phyloP scores from a whole-genome alignment of 441 rosid genomes.

The Euphorbia celastroides region DNA sequence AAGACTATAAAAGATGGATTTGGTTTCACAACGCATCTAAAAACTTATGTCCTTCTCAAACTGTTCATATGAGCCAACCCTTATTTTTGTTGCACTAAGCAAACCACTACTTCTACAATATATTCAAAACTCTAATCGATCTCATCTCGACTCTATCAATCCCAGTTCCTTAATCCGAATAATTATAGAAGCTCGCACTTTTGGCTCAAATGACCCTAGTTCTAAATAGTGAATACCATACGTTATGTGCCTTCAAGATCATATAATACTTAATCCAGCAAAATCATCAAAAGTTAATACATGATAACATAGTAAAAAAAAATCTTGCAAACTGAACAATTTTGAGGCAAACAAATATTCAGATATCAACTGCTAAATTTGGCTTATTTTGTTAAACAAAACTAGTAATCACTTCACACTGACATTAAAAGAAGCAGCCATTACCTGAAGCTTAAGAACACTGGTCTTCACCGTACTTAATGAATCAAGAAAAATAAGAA shows the following conservation, averaged over 20 bases:
- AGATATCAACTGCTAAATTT: not conserved
- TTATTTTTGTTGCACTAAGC: too few relatives aligned
- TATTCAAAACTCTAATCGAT: not conserved
- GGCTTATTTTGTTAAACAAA: not conserved
- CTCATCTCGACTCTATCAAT: not conserved
- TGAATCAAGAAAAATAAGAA: too few relatives aligned
- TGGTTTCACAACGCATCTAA: too few relatives aligned
- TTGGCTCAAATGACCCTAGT: not conserved
- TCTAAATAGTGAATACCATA: not conserved
- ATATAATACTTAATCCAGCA: not conserved
- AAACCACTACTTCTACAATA: too few relatives aligned
- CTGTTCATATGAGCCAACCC: too few relatives aligned
- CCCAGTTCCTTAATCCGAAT: not conserved
- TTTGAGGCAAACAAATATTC: not conserved
- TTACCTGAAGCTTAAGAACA: slow-evolving; percentile 87
- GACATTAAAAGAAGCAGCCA: not conserved
- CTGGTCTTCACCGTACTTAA: slow-evolving; percentile 74
- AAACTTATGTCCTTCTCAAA: too few relatives aligned
- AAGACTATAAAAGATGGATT: too few relatives aligned
- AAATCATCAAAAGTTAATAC: not conserved
- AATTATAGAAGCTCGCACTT: not conserved
- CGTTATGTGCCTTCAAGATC: too few relatives aligned
- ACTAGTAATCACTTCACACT: not conserved
- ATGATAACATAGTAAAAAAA: not conserved
- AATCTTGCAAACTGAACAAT: not conserved